phyloP scores from a whole-genome alignment of 371 early-diverging fungal species.

The Rhizopus delemar region DNA sequence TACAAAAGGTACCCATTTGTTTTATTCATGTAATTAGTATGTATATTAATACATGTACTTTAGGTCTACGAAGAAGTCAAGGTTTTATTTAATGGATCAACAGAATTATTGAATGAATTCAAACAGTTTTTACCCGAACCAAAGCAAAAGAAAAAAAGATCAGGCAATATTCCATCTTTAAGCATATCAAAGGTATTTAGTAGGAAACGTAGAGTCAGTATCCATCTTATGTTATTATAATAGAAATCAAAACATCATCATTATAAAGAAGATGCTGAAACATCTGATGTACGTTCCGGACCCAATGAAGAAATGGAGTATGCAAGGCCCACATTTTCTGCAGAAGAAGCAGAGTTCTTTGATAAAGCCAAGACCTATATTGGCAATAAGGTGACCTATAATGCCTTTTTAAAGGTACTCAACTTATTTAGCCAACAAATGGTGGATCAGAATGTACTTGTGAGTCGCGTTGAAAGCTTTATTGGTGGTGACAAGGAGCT shows the following conservation, averaged over 20 bases:
- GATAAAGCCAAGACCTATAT: conserved; percentile 85
- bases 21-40: not conserved
- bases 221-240: not conserved
- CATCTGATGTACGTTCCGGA: conserved; percentile 12
- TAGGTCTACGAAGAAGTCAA: conserved; percentile 88
- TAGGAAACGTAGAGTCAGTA: not conserved
- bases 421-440: conserved; percentile 96
- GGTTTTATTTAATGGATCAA: conserved; percentile 74
- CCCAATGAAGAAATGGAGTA: conserved; percentile 15
- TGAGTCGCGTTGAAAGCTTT: conserved; percentile 82
- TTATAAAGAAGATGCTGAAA: conserved; percentile 3
- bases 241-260: conserved; percentile 17
- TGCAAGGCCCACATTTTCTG: conserved; percentile 36
- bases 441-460: conserved; percentile 81
- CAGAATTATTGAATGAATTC: conserved; percentile 91
- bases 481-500: conserved; percentile 76
- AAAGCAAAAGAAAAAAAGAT: conserved; percentile 20
- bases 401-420: conserved; percentile 95
- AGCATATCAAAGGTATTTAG: conserved; percentile 19
- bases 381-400: conserved; percentile 82
- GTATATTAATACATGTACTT: not conserved
- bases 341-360: conserved; percentile 87
- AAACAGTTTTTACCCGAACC: conserved; percentile 90
- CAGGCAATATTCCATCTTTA: conserved; percentile 10
- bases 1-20: conserved; percentile 66